Base-by-base conservation (phyloP, 495 filamentous ascomycete species). In the Xylaria telfairii region DNA sequence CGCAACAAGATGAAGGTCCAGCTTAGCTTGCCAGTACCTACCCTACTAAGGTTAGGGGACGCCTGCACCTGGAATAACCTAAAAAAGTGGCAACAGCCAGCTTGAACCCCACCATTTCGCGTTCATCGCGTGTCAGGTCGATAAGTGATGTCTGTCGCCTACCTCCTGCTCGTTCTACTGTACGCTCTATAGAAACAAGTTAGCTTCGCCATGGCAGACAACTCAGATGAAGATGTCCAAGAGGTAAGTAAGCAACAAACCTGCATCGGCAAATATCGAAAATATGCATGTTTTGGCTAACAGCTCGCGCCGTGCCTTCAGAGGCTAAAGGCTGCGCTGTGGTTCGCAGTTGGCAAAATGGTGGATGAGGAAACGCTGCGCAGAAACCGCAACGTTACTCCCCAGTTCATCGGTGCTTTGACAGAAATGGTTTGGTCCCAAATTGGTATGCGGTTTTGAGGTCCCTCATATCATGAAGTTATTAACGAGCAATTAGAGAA, bases 321-420 rank as follows among this genome's bases (percentile, higher is more conserved):
- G 93, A 91, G 91, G 72, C 86, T 98, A 68, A 99, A 99, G 87
- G 90, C 93, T 62, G 93, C 94, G 41, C 87, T 99, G n/a, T 98
- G 95, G 95, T 92, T 92, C 78, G 87, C 89, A 26, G 89, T 97
- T 70, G 95, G 95, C 76, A 92, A 94, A 77, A 93, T 94, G 59
- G 92, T 97, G 56, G 95, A 98, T 79, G 90, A 95, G 71, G 93
- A 97, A 77, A 92, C 90, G 37, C 81, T 96, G 44, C 85, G 85
- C 30, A 84, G 92, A 15, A 90, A 92, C 75, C 86, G 91, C 69
- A 97, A 95, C 80, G 93, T 95, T 2, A 98, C 94, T 1, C 95
- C 94, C 8, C 95, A 98, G 77, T 99, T 98, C 81, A 98, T 97
- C 74, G 95, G 90, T 12, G 93, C 93, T 0, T 81, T 98, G 77